Evolutionary conservation across 805 yeast species (phyloP).

Genomic region (Myxozyma mucilagina): DNA sequence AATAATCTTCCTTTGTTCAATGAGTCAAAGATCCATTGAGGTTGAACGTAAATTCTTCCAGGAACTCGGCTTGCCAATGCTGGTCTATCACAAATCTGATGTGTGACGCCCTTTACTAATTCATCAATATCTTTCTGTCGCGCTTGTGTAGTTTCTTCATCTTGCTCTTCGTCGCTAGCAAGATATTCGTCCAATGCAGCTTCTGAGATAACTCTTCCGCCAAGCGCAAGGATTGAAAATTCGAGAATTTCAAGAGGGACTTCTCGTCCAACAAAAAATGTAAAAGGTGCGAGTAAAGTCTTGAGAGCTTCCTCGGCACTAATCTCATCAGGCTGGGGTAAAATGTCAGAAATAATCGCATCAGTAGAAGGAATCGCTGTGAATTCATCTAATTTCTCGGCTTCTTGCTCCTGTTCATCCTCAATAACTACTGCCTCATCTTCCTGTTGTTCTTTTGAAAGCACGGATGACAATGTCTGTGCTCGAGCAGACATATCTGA

Average conservation of each 20-base stretch:
- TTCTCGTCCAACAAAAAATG: constrained; percentile 90
- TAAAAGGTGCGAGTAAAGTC: constrained; percentile 67
- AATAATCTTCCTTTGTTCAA: constrained; percentile 73
- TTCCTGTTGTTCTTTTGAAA: constrained; percentile 41
- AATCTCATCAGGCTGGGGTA: constrained; percentile 34
- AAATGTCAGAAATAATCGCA: constrained; percentile 26
- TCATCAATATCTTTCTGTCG: constrained; percentile 20
- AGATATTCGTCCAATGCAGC: constrained; percentile 71
- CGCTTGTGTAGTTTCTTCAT: constrained; percentile 28
- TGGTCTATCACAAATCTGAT: constrained; percentile 94
- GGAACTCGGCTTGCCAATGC: constrained; percentile 70
- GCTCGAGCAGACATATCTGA: constrained; percentile 22
- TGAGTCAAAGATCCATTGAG: constrained; percentile 96
- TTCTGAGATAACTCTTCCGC: constrained; percentile 85
- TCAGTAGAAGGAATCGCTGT: constrained; percentile 34
- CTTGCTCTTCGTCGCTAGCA: constrained; percentile 41
- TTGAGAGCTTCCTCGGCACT: constrained; percentile 53
- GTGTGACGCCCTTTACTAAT: constrained; percentile 60
- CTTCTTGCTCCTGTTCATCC: constrained; percentile 39
- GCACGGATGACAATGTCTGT: constrained; percentile 14
- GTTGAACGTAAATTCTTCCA: constrained; percentile 93
- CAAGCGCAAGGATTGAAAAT: constrained; percentile 79
- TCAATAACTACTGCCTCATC: constrained; percentile 54
- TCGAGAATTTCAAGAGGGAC: constrained; percentile 91
- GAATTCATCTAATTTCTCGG: constrained; percentile 28